Evolutionary conservation across 2,329 filamentous ascomycete genomes (phyloP), one percentile per base, ranked within the genome.

Genomic region (Penicillium sp.): DNA sequence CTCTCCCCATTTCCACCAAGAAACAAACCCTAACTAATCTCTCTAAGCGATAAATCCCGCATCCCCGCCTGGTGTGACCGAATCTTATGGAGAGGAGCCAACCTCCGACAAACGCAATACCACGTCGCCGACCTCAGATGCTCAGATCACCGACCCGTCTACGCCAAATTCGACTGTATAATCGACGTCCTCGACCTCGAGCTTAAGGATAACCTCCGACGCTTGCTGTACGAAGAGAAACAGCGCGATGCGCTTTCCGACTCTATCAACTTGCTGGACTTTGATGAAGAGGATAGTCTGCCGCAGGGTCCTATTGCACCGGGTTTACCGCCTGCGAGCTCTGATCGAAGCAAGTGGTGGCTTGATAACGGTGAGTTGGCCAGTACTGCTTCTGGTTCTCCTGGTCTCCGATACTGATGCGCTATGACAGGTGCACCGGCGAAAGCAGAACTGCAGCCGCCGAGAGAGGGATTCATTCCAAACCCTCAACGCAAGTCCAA

Each of bases 1-100:
- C 27, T 50, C 40, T 37, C 37, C 16, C 22, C 22, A 31, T 16
- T 13, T 6, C 9, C 39, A 35, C 16, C 3, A 18, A 41, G 27
- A 5, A 22, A 27, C 49, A 43, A 13, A 16, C 33, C 22, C 24
- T 40, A 51, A 54, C 75, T 80, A 59, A 82, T 63, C 36, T n/a
- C 35, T 4, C n/a, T 49, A 52, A 90, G 88, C 50, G 94, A 98
- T 70, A 99, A 99, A 75, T 87, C 89, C 55, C 88, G 95, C 16
- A 97, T 98, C 62, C 95, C 95, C 2, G 95, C 95, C 0, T 99
- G 95, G 95, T 97, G 93, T 60, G 95, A 99, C 75, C 90, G 95
- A 39, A 90, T 99, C 47, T 79, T 99, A 9, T 89, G 91, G 59
- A 96, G 93, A 77, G 95, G 95, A 7, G 80, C 85, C 60, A 93